Evolutionary conservation across 75 land plant species (phyloP).

Genomic region (Cupressus sempervirens): DNA sequence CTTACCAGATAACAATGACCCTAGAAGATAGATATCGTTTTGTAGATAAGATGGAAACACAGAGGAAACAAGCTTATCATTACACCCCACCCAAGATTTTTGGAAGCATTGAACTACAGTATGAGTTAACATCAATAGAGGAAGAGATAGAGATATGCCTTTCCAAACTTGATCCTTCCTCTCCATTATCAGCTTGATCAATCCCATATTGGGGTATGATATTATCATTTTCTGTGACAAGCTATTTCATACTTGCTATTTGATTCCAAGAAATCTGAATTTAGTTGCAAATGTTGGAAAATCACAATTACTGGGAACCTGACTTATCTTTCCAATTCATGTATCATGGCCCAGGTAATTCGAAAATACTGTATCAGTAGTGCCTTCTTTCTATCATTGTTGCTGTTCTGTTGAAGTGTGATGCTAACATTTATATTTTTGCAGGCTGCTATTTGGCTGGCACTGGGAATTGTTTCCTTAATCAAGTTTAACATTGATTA

Average conservation of each 20-base stretch:
- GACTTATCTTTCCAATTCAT: neutral
- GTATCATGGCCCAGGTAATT: neutral
- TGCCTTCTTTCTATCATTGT: neutral
- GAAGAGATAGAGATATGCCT: neutral
- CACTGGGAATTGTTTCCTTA: constrained; percentile 86
- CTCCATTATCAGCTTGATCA: neutral
- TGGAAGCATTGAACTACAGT: neutral
- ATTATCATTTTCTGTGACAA: neutral
- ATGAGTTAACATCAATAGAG: neutral
- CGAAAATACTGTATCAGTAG: neutral
- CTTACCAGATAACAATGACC: neutral
- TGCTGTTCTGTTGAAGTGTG: constrained; percentile 7
- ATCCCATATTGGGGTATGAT: neutral
- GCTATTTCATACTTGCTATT: neutral
- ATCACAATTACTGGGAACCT: neutral
- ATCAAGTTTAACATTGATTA: constrained; percentile 96
- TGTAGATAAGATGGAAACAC: neutral
- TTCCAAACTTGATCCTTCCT: neutral
- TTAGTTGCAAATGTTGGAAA: neutral
- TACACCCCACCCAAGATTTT: neutral
- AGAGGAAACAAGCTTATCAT: neutral
- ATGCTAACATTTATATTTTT: constrained; percentile 7
- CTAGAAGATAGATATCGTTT: neutral
- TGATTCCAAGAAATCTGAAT: neutral
- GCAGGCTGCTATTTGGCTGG: constrained; percentile 87